Conservation (phyloP, 257 asterid genomes). For the Solanum ahanhuiri region DNA sequence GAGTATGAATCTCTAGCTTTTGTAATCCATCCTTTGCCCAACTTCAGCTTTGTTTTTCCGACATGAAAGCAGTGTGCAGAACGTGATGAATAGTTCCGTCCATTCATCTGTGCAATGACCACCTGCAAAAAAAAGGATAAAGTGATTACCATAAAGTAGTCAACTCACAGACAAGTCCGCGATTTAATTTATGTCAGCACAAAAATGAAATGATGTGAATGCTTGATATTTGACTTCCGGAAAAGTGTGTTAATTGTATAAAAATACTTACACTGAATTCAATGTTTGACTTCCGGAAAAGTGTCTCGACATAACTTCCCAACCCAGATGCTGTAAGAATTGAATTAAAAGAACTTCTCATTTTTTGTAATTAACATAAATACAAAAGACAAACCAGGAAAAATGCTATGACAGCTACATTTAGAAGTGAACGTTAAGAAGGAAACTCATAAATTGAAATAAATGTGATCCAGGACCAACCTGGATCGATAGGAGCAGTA, state of each 20-base stretch:
- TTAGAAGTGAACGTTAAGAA: background rate
- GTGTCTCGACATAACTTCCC: constrained; percentile 65
- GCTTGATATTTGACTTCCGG: background rate
- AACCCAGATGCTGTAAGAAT: constrained; percentile 30
- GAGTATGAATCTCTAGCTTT: constrained; percentile 92
- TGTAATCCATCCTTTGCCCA: constrained; percentile 95
- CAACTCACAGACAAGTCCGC: background rate
- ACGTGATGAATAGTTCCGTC: constrained; percentile 78
- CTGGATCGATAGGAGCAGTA: constrained; percentile 60
- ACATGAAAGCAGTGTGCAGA: constrained; percentile 70
- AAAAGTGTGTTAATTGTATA: background rate
- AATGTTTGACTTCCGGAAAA: constrained; percentile 51
- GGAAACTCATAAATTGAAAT: background rate
- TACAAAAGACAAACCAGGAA: background rate
- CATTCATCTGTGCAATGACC: constrained; percentile 88
- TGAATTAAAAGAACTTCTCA: background rate
- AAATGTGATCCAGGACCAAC: constrained; percentile 17
- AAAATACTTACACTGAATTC: constrained; percentile 70
- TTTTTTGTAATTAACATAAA: background rate
- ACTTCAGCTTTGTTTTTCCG: constrained; percentile 87
- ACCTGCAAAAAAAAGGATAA: constrained; percentile 43
- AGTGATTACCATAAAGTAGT: background rate
- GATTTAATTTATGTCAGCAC: background rate
- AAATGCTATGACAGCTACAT: background rate
- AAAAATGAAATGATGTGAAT: background rate